Conservation (phyloP, 192 early-diverging fungal genomes). For the Neocallimastix lanati region DNA sequence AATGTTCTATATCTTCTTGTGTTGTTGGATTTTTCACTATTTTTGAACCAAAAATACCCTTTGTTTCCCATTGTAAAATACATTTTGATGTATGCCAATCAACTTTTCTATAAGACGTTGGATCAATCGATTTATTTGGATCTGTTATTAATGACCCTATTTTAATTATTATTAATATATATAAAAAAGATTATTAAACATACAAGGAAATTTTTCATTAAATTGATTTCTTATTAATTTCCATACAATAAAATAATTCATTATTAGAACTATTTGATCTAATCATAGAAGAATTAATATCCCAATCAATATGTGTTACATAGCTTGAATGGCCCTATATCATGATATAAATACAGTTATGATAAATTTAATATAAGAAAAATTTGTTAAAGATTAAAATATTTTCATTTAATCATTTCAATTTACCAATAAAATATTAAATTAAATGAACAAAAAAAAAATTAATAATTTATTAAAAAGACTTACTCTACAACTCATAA, state of each 20-base stretch:
- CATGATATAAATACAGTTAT: no score
- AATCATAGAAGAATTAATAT: neutral
- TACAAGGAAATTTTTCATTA: no score
- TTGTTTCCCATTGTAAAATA: neutral
- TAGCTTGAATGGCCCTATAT: neutral
- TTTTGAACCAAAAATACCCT: neutral
- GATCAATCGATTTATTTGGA: neutral
- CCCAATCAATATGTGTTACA: neutral
- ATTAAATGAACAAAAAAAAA: no score
- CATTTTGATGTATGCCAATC: neutral
- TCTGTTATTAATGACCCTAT: neutral
- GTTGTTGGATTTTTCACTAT: neutral
- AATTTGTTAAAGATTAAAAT: no score
- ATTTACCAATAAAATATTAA: no score
- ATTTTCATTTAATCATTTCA: no score
- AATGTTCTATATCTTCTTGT: neutral
- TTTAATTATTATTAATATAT: no score
- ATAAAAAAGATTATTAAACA: no score
- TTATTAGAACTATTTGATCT: neutral
- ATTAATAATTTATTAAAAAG: no score
- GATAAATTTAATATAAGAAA: no score
- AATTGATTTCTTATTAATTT: no score
- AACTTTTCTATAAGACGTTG: neutral
- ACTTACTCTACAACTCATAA: slow-evolving; percentile 3
- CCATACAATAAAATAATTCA: neutral